Percentiles rank a stretch among this genome's conserved stretches.
phyloP scores from a whole-genome alignment of 2,329 filamentous ascomycete species.

The Daldinia sp. region DNA sequence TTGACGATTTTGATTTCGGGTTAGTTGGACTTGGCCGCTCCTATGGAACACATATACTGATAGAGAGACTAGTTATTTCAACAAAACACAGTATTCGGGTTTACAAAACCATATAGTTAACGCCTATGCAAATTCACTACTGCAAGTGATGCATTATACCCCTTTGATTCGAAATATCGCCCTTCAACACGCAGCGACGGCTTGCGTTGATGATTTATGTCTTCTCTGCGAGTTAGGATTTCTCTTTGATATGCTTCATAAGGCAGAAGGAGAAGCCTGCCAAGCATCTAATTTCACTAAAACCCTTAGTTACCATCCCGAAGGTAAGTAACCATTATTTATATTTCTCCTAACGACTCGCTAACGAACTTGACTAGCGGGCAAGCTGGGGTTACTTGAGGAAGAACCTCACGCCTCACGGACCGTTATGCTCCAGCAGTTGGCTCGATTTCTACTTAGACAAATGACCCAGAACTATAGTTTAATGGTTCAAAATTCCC shows the following conservation, averaged over 20 bases:
- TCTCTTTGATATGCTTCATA: conserved; percentile 97
- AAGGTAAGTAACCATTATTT: conserved; percentile 62
- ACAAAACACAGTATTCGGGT: conserved; percentile 90
- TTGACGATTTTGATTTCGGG: conserved; percentile 99
- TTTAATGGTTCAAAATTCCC: conserved; percentile 70
- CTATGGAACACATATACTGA: conserved; percentile 7
- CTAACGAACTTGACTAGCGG: conserved; percentile 61
- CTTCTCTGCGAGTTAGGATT: conserved; percentile 95
- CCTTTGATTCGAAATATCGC: conserved; percentile 89
- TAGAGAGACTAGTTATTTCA: conserved; percentile 78
- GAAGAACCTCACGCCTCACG: conserved; percentile 81
- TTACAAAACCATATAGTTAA: conserved; percentile 97
- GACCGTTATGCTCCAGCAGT: conserved; percentile 84
- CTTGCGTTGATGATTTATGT: conserved; percentile 85
- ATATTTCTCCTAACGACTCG: not conserved
- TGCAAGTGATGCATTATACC: conserved; percentile 93
- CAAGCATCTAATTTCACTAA: conserved; percentile 96
- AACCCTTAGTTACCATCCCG: conserved; percentile 84
- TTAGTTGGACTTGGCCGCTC: conserved; percentile 56
- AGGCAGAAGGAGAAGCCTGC: conserved; percentile 92
- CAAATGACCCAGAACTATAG: conserved; percentile 83
- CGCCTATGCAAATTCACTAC: conserved; percentile 91
- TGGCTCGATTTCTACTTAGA: conserved; percentile 87
- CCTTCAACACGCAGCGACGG: conserved; percentile 86
- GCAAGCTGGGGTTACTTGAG: conserved; percentile 83